Conservation (phyloP, 1,284 basidiomycete genomes). For the Neonothopanus nambi region DNA sequence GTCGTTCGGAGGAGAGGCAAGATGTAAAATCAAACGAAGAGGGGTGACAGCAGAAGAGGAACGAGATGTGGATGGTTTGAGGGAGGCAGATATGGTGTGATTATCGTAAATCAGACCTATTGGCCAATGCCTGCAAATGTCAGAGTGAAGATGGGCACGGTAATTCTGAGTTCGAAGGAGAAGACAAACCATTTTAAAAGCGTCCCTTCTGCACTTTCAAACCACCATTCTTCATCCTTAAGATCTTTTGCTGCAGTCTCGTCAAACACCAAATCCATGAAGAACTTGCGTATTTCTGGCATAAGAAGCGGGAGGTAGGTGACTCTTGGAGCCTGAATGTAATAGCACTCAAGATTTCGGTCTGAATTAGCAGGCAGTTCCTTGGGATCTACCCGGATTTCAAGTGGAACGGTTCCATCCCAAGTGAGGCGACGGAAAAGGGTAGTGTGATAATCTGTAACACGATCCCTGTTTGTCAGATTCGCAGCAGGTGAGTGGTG, state of each 20-base stretch:
- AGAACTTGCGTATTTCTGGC: slow-evolving; percentile 80
- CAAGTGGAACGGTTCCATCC: slow-evolving; percentile 84
- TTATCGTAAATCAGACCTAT: slow-evolving; percentile 91
- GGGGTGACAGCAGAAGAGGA: slow-evolving; percentile 52
- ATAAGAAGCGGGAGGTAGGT: slow-evolving; percentile 90
- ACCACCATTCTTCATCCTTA: slow-evolving; percentile 93
- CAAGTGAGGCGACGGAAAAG: slow-evolving; percentile 80
- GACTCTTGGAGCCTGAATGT: slow-evolving; percentile 84
- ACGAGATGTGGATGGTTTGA: slow-evolving; percentile 46
- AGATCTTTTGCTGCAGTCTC: slow-evolving; percentile 69
- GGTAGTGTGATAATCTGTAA: slow-evolving; percentile 60
- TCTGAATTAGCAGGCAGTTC: slow-evolving; percentile 86
- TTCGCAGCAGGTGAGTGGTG: slow-evolving; percentile 48
- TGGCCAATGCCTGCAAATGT: slow-evolving; percentile 88
- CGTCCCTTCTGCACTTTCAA: slow-evolving; percentile 77
- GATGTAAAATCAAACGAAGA: slow-evolving; percentile 79
- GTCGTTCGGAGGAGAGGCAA: slow-evolving; percentile 82
- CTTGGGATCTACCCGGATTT: slow-evolving; percentile 81
- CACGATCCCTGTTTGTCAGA: slow-evolving; percentile 49
- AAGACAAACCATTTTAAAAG: slow-evolving; percentile 76
- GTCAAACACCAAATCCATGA: slow-evolving; percentile 89
- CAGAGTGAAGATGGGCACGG: neutral
- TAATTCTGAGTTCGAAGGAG: neutral
- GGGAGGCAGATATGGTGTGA: slow-evolving; percentile 61
- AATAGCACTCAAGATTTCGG: slow-evolving; percentile 84